Evolutionary conservation across 169 alveolate genomes (phyloP), one percentile per base, ranked within the genome.

Genomic region (Cystoisospora suis): DNA sequence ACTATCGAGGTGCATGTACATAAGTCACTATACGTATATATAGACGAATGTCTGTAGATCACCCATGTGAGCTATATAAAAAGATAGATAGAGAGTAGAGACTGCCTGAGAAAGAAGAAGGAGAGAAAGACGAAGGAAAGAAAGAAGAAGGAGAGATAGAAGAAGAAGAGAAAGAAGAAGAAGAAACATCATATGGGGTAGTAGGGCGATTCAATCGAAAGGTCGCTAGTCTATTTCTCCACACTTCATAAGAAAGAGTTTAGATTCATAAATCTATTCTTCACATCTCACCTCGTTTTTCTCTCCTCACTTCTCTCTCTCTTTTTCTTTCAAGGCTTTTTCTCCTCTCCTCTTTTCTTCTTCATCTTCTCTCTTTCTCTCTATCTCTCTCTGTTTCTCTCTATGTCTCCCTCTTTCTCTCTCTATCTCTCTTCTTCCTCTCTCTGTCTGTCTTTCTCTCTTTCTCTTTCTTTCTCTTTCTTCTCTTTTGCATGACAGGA

Each of bases 401-500:
- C 61, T 9, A 53, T 20, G 61, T 20, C 61, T 53, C 20, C 20
- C 20, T 20, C 61, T 53, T 58, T 58, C 72, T 58, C 72, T 58
- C 29, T 36, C 72, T 3, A 9, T 4, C 23, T 7, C 29, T 9
- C 72, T 36, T 58, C 29, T 9, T 36, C 72, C n/a, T 4, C 15
- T 36, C 2, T 2, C 29, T 36, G 65, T 53, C 20, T 53, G 65
- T 53, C 20, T 20, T 9, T 20, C n/a, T 53, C 65, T 53, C 20
- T 53, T 53, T 53, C 65, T 53, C 20, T 53, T 20, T 9, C 65
- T 53, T 9, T 20, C 9, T 53, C n/a, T 36, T 29, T 29, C 29
- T 5, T 36, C 23, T 36, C 23, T 59, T 42, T 93, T 88, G 77
- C 96, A 94, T 91, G 95, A 96, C 59, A 94, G 95, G 59, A 89